A percentile compares a stretch with the other conserved stretches of the same genome.
These are phyloP conservation scores for Mucor racemosus DNA, from an alignment of 371 early-diverging fungal species.

Conservation along the genomic window DNA sequence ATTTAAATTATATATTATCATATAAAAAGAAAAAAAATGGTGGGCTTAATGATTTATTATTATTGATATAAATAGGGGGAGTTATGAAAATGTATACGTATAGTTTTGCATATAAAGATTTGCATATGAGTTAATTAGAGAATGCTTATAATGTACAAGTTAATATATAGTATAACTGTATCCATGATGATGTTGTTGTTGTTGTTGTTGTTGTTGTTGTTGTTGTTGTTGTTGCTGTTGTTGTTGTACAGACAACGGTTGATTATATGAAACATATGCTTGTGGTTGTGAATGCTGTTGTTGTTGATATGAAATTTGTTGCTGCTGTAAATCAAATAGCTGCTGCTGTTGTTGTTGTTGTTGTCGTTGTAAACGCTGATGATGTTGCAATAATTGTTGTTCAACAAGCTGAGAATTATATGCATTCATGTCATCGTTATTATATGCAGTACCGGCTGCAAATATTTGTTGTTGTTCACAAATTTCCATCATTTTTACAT, in stretches of 20 bases:
- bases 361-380: not conserved
- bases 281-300: not conserved
- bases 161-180: not conserved
- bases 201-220: not conserved
- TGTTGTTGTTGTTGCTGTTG: not conserved
- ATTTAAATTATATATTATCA: not conserved
- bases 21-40: not conserved
- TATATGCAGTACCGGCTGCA: constrained; percentile 24
- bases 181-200: not conserved
- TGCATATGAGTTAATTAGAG: not conserved
- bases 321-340: not conserved
- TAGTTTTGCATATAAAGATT: not conserved
- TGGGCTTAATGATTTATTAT: not conserved
- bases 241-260: not conserved
- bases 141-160: not conserved
- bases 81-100: not conserved
- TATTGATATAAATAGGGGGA: not conserved
- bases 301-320: not conserved
- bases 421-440: not conserved
- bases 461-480: constrained; percentile 17
- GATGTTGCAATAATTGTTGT: not conserved
- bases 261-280: constrained; percentile 3
- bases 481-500: not conserved
- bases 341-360: not conserved
- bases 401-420: not conserved